phyloP scores from a whole-genome alignment of 1,284 basidiomycete genomes.

The Lentinus polychrous region DNA sequence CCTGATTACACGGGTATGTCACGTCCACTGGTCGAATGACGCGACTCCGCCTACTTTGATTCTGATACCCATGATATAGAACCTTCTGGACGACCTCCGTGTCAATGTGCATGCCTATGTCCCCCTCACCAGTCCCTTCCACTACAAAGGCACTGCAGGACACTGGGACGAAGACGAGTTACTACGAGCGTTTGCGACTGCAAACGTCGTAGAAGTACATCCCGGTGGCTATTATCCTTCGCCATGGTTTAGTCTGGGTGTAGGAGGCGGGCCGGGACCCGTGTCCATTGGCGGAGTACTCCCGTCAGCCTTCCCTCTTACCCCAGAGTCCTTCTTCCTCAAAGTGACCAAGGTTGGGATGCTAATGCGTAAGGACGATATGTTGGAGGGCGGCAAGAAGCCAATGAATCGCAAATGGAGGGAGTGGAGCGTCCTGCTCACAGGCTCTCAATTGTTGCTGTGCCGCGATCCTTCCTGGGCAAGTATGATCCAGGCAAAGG shows the following conservation, averaged over 20 bases:
- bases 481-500: constrained; percentile 47
- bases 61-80: constrained; percentile 29
- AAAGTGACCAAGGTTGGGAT: constrained; percentile 81
- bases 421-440: constrained; percentile 80
- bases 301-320: constrained; percentile 10
- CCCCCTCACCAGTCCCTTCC: constrained; percentile 67
- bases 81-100: constrained; percentile 67
- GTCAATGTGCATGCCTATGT: constrained; percentile 66
- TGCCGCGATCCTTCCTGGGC: constrained; percentile 83
- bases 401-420: constrained; percentile 82
- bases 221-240: constrained; percentile 35
- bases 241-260: constrained; percentile 43
- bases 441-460: constrained; percentile 86
- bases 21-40: background rate
- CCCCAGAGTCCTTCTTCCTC: constrained; percentile 43
- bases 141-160: constrained; percentile 65
- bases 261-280: constrained; percentile 27
- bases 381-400: constrained; percentile 71
- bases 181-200: constrained; percentile 64
- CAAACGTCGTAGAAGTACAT: constrained; percentile 54
- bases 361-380: constrained; percentile 81
- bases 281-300: constrained; percentile 15
- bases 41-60: no score
- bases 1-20: constrained; percentile 68
- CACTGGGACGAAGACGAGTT: constrained; percentile 68